Conservation (phyloP, 495 filamentous ascomycete species). For the Podospora australis region DNA sequence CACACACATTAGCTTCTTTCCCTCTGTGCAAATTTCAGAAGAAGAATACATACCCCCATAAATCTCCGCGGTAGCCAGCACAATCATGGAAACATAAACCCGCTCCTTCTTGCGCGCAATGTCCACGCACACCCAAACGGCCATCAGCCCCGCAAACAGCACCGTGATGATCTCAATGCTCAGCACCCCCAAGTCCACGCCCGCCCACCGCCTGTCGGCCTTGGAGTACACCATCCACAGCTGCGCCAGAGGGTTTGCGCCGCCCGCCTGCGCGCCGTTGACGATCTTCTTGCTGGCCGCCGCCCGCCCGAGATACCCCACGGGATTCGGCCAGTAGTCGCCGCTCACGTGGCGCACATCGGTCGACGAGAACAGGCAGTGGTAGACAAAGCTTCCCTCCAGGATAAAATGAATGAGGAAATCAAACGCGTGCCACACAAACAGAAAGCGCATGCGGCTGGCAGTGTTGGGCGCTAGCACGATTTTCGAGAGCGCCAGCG, state of each 20-base stretch:
- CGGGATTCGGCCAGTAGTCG: constrained; percentile 31
- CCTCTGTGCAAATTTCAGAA: too few species aligned
- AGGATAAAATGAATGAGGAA: constrained; percentile 81
- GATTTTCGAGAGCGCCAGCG: constrained; percentile 39
- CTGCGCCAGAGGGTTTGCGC: constrained; percentile 50
- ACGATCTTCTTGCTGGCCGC: constrained; percentile 39
- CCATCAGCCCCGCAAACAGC: constrained; percentile 65
- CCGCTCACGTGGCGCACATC: constrained; percentile 21
- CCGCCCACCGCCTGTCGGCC: constrained; percentile 79
- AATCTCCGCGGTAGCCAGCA: constrained; percentile 85
- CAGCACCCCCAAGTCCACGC: constrained; percentile 68
- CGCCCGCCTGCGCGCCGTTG: constrained; percentile 69
- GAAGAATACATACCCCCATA: constrained; percentile 61
- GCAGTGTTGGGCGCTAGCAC: constrained; percentile 33
- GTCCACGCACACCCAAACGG: constrained; percentile 62
- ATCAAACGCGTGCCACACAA: constrained; percentile 94
- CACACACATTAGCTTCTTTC: too few species aligned
- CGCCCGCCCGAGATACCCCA: constrained; percentile 32
- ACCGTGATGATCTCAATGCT: constrained; percentile 84
- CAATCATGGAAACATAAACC: constrained; percentile 61
- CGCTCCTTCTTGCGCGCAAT: constrained; percentile 53
- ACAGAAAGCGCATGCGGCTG: constrained; percentile 57
- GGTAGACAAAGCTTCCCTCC: constrained; percentile 85
- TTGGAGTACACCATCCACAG: constrained; percentile 93
- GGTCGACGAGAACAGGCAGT: constrained; percentile 69